Evolutionary conservation across 208 protist species (phyloP).

Genomic region (Crithidia thermophila): DNA sequence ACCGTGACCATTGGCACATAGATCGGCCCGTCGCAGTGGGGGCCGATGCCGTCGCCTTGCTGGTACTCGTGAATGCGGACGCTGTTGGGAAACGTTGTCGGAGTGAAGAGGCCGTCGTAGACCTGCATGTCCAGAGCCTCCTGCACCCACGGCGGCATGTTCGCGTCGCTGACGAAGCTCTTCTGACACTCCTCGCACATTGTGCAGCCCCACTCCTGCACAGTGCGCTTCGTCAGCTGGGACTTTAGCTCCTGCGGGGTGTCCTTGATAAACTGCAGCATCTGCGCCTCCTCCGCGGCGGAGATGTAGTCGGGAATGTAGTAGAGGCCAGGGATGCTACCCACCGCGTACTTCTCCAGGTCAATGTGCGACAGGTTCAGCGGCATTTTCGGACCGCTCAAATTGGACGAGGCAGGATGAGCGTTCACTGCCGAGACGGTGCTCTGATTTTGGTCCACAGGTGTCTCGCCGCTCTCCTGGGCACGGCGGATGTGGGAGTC

Average conservation of each 20-base stretch:
- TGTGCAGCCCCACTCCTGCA: slow-evolving; percentile 91
- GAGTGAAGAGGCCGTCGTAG: slow-evolving; percentile 87
- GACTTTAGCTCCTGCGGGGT: slow-evolving; percentile 82
- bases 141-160: slow-evolving; percentile 89
- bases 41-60: slow-evolving; percentile 79
- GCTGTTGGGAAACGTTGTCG: slow-evolving; percentile 89
- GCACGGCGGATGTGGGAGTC: slow-evolving; percentile 55
- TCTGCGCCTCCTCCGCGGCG: slow-evolving; percentile 72
- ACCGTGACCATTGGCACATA: slow-evolving; percentile 86
- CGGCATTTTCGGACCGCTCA: no score
- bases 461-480: slow-evolving; percentile 9
- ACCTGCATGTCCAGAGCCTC: slow-evolving; percentile 80
- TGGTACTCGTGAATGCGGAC: slow-evolving; percentile 94
- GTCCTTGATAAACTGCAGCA: slow-evolving; percentile 54
- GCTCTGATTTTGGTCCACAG: no score
- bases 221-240: slow-evolving; percentile 79
- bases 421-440: no score
- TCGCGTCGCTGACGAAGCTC: slow-evolving; percentile 87
- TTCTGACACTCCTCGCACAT: slow-evolving; percentile 89
- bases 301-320: slow-evolving; percentile 92
- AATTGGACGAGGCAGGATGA: no score
- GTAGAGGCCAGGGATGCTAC: slow-evolving; percentile 70
- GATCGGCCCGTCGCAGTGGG: slow-evolving; percentile 91
- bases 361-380: slow-evolving; percentile 46
- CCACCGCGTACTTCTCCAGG: slow-evolving; percentile 67